Conservation (phyloP, 805 yeast genomes). For the Yarrowia sp. region DNA sequence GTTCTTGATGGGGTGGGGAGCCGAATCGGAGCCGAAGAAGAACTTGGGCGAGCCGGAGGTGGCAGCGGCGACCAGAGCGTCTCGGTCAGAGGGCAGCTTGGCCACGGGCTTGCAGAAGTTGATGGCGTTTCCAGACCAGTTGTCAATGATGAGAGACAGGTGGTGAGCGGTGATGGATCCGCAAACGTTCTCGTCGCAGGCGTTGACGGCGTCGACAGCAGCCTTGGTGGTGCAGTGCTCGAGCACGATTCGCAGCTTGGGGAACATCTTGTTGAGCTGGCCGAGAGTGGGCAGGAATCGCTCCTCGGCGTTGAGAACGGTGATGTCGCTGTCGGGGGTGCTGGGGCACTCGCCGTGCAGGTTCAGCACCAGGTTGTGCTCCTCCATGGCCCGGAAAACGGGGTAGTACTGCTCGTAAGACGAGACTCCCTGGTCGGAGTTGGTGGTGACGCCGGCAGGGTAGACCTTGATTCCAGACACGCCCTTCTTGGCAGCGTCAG, state of each 20-base stretch:
- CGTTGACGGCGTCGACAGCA: slow-evolving; percentile 78
- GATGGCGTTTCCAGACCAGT: slow-evolving; percentile 96
- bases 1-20: slow-evolving; percentile 88
- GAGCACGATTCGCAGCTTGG: slow-evolving; percentile 80
- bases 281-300: slow-evolving; percentile 86
- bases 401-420: slow-evolving; percentile 91
- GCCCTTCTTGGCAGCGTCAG: slow-evolving; percentile 72
- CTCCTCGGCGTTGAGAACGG: slow-evolving; percentile 93
- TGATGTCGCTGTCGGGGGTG: slow-evolving; percentile 61
- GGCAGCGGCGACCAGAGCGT: slow-evolving; percentile 85
- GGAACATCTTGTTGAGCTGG: slow-evolving; percentile 82
- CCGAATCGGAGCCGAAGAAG: slow-evolving; percentile 97
- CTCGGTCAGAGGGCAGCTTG: slow-evolving; percentile 82
- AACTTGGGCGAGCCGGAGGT: slow-evolving; percentile 90
- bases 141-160: slow-evolving; percentile 82
- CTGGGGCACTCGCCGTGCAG: slow-evolving; percentile 94
- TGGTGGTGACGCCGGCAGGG: slow-evolving; percentile 99
- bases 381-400: slow-evolving; percentile 85
- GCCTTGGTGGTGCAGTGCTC: slow-evolving; percentile 95
- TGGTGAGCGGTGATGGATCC: slow-evolving; percentile 98
- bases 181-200: slow-evolving; percentile 77
- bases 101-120: slow-evolving; percentile 99
- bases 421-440: slow-evolving; percentile 87
- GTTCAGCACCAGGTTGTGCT: slow-evolving; percentile 77
- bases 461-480: slow-evolving; percentile 93